Percentiles rank a stretch among this genome's conserved stretches.
Conservation (phyloP, 495 filamentous ascomycete species). For the Xylaria grammica region DNA sequence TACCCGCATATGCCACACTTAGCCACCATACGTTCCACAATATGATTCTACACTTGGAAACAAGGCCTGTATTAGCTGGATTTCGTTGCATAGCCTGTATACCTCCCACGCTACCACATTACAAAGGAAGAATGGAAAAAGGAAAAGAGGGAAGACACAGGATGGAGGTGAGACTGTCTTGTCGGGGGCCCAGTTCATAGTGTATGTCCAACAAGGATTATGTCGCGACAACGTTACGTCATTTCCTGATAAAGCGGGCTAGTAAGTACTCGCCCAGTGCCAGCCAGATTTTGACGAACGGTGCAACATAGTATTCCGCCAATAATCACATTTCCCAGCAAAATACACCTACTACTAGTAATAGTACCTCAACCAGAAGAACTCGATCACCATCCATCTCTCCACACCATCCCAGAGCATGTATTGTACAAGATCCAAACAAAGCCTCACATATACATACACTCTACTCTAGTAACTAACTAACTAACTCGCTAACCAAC, state of each 20-base stretch:
- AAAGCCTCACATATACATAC: too few species aligned
- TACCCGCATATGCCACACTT: neutral
- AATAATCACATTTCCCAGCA: neutral
- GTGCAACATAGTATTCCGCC: conserved; percentile 17
- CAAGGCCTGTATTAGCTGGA: too few species aligned
- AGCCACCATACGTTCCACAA: neutral
- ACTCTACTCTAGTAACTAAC: too few species aligned
- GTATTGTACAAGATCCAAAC: too few species aligned
- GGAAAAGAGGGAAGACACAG: neutral
- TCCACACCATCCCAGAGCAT: too few species aligned
- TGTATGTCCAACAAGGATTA: conserved; percentile 9
- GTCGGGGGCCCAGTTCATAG: conserved; percentile 9
- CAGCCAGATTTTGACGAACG: conserved; percentile 25
- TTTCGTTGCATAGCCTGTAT: too few species aligned
- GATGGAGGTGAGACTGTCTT: conserved; percentile 6
- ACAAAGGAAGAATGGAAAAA: neutral
- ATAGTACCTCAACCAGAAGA: too few species aligned
- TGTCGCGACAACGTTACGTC: conserved; percentile 39
- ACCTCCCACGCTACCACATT: neutral
- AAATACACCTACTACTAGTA: neutral
- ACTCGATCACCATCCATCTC: too few species aligned
- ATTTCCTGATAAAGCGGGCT: conserved; percentile 27
- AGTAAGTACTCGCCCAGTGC: conserved; percentile 36
- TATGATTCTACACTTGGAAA: too few species aligned
- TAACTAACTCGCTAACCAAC: too few species aligned